Evolutionary conservation across 306 rosid genomes (phyloP), one percentile per base, ranked within the genome.

Genomic region (Lablab purpureus): DNA sequence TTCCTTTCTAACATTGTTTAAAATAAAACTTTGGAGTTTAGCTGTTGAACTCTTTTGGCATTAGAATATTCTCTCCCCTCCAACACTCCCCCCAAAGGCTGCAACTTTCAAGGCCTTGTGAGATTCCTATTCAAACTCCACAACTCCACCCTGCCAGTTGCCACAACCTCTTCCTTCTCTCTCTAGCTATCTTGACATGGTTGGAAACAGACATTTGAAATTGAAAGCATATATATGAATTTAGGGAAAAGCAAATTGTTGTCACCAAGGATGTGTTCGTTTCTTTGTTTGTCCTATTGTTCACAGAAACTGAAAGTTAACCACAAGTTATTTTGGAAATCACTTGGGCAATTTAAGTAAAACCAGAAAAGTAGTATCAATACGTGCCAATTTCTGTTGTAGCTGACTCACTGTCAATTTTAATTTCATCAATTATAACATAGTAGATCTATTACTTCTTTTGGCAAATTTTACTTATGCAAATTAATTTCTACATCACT

Each of bases 1-100:
- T 87, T 84, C 87, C 87, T 88, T 66, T 91, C 84, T 81, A 81
- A 83, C 85, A 71, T 90, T 87, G 80, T 93, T 91, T 90, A 93
- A 23, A 85, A 77, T 88, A 72, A 77, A 76, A 46, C 32, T 90
- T 94, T 91, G 98, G 97, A 89, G 1, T 90, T 94, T 94, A 81
- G 90, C 68, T 87, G 86, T 91, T 94, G 96, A 89, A 90, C 90
- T 88, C 52, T 94, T 73, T 76, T 83, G 91, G 79, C 86, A 69
- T 71, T 71, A 85, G 98, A 90, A 94, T 94, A 91, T 94, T 90
- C 98, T 88, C 83, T 92, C 88, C 69, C 80, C 81, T 82, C 88
- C 86, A 84, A 83, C 88, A 80, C 87, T 84, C 0, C 60, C 64
- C 74, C 80, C 84, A 90, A 85, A 84, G 79, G 80, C 87, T 90